Evolutionary conservation across 179 eudicot genomes (phyloP).

Genomic region (Silene coronaria): DNA sequence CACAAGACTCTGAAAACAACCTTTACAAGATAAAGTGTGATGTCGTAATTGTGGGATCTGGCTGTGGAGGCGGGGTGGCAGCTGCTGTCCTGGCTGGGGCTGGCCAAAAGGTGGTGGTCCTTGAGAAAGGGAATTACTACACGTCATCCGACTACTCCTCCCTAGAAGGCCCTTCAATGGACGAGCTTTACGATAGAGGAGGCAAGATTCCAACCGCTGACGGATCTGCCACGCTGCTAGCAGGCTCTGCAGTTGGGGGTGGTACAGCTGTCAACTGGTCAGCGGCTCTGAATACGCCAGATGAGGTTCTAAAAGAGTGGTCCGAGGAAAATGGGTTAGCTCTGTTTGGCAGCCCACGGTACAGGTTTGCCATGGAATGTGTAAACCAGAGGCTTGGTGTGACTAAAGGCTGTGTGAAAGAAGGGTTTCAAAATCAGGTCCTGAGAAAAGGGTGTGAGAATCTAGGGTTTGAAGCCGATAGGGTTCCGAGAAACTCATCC

Average conservation of each 20-base stretch:
- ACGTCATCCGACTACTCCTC: constrained; percentile 43
- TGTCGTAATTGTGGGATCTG: constrained; percentile 59
- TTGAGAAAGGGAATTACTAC: constrained; percentile 63
- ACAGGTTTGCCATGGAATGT: constrained; percentile 45
- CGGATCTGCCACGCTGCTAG: constrained; percentile 41
- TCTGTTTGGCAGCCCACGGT: constrained; percentile 42
- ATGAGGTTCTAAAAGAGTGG: constrained; percentile 58
- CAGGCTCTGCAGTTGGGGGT: constrained; percentile 72
- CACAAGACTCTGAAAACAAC: constrained; percentile 27
- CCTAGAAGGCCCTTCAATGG: constrained; percentile 56
- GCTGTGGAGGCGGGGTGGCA: constrained; percentile 71
- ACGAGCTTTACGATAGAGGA: constrained; percentile 45
- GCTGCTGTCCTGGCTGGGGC: constrained; percentile 47
- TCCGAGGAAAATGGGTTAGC: constrained; percentile 32
- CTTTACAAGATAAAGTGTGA: constrained; percentile 53
- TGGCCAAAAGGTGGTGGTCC: constrained; percentile 54
- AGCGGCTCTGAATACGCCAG: constrained; percentile 53
- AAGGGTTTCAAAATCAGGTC: constrained; percentile 66
- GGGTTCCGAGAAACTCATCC: constrained; percentile 55
- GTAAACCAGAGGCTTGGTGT: constrained; percentile 62
- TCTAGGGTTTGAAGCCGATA: constrained; percentile 45
- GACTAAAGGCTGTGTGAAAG: constrained; percentile 42
- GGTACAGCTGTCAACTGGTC: constrained; percentile 84
- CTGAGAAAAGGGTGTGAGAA: constrained; percentile 67
- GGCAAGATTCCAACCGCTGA: constrained; percentile 48